Evolutionary conservation across 805 yeast genomes (phyloP), one percentile per base, ranked within the genome.

Genomic region (Lachancea sp.): DNA sequence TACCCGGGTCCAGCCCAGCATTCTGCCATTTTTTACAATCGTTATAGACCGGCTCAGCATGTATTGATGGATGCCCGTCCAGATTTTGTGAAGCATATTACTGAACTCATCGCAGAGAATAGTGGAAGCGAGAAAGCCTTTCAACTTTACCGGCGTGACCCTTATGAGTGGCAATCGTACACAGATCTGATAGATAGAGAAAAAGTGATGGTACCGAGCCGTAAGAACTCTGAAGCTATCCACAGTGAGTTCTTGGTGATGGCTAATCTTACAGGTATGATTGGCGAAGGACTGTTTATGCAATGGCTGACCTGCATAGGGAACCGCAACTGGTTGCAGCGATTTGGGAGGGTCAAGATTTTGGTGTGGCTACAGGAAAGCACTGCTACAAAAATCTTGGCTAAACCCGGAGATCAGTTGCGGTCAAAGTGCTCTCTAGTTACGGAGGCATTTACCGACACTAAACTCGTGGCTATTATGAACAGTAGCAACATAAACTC

Each of bases 231-330:
- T 30, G 65, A 63, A 46, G 57, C 64, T 13, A 56, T 79, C 15
- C 77, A 82, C 57, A 65, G 73, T 41, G 71, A 71, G 41, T 66
- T 83, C 19, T 60, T 84, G 24, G 66, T 78, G 23, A 63, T 78
- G 5, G 89, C 79, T 2, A 77, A 80, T 52, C 64, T 82, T 21
- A 69, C 83, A 1, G 67, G 70, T 16, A 36, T 55, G 26, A 55
- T 65, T 7, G 83, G 83, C 9, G 92, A 82, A 55, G 77, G 81
- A 37, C 69, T 85, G 13, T 59, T 83, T 19, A 78, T 83, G 42
- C 95, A 86, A 61, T 83, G 87, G 78, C 58, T 83, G 23, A 73
- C 72, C 45, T 83, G 94, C 60, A 65, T 80, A 21, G 78, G 74
- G 0, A 71, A 80, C 55, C 67, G 72, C 36, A 83, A 83, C 53